A percentile compares a stretch with the other conserved stretches of the same genome.
Evolutionary conservation across 1,139 yeast genomes (phyloP).

Genomic region (Petasospora rhodanensis): DNA sequence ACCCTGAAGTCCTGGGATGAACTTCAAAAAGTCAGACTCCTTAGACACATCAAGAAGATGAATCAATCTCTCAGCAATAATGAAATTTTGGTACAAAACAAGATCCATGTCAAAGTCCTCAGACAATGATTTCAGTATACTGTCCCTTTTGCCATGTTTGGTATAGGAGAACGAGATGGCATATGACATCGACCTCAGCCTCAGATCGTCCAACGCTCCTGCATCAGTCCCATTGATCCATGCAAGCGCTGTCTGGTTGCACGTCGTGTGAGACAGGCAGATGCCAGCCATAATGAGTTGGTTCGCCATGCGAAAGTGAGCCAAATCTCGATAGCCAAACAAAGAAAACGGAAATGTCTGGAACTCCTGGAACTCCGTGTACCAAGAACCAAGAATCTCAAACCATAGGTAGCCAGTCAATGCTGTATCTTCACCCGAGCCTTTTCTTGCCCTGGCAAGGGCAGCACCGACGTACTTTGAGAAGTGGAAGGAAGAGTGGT

Average conservation of each 20-base stretch:
- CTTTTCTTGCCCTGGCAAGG: too few relatives aligned
- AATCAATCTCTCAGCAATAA: slow-evolving; percentile 33
- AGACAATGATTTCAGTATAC: slow-evolving; percentile 19
- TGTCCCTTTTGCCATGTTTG: slow-evolving; percentile 38
- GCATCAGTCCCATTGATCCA: too few relatives aligned
- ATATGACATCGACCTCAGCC: slow-evolving; percentile 34
- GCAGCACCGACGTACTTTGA: slow-evolving; percentile 32
- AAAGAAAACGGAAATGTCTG: too few relatives aligned
- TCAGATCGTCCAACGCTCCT: slow-evolving; percentile 27
- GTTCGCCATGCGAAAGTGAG: too few relatives aligned
- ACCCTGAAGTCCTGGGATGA: slow-evolving; percentile 17
- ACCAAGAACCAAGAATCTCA: too few relatives aligned
- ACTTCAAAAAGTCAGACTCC: slow-evolving; percentile 24
- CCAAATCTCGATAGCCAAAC: too few relatives aligned
- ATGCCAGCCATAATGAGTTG: too few relatives aligned
- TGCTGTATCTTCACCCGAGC: too few relatives aligned
- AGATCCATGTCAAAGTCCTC: slow-evolving; percentile 9
- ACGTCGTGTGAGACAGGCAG: too few relatives aligned
- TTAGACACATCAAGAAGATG: slow-evolving; percentile 39
- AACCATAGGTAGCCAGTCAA: too few relatives aligned
- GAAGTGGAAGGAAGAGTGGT: slow-evolving; percentile 32
- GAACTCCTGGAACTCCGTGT: too few relatives aligned
- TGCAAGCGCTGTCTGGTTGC: too few relatives aligned
- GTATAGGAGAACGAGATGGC: slow-evolving; percentile 43
- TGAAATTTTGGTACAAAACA: slow-evolving; percentile 28